A percentile compares a stretch with the other conserved stretches of the same genome.
Conservation (phyloP, 129 eudicot genomes). For the Deinandra increscens region DNA sequence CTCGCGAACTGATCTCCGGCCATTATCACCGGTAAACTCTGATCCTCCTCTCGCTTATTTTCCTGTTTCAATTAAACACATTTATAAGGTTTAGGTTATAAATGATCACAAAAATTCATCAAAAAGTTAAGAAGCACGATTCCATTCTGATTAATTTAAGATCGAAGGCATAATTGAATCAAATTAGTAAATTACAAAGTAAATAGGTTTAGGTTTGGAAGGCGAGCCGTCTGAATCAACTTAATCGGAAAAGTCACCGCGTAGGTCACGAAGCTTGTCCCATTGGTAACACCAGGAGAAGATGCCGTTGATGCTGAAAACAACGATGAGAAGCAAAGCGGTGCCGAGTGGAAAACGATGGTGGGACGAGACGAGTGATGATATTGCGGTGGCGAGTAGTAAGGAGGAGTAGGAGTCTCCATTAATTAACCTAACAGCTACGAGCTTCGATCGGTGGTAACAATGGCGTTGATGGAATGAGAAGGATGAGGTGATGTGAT, state of each 20-base stretch:
- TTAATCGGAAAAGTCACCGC: constrained; percentile 38
- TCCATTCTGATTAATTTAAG: neutral
- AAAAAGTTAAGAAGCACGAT: neutral
- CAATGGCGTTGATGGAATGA: too few relatives aligned
- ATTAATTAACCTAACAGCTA: too few relatives aligned
- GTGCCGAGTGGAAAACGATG: constrained; percentile 79
- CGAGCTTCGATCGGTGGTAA: too few relatives aligned
- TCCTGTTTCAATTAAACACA: constrained; percentile 41
- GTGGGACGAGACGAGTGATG: constrained; percentile 68
- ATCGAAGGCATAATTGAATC: neutral
- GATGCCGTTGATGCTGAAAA: constrained; percentile 74
- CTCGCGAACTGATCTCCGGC: constrained; percentile 73
- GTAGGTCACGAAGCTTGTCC: constrained; percentile 70
- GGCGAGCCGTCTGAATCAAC: constrained; percentile 41
- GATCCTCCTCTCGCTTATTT: constrained; percentile 34
- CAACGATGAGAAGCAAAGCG: constrained; percentile 63
- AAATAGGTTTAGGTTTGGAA: constrained; percentile 50
- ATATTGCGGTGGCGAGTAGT: constrained; percentile 43
- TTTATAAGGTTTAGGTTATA: neutral
- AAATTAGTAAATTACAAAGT: constrained; percentile 52
- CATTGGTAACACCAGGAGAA: constrained; percentile 92
- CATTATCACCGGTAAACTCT: constrained; percentile 79
- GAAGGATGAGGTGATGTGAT: too few relatives aligned
- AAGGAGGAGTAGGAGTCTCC: constrained; percentile 48
- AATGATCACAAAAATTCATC: neutral